Evolutionary conservation across 176 grass and related monocot species (phyloP), one percentile per base, ranked within the genome.

Genomic region (Avena insularis): DNA sequence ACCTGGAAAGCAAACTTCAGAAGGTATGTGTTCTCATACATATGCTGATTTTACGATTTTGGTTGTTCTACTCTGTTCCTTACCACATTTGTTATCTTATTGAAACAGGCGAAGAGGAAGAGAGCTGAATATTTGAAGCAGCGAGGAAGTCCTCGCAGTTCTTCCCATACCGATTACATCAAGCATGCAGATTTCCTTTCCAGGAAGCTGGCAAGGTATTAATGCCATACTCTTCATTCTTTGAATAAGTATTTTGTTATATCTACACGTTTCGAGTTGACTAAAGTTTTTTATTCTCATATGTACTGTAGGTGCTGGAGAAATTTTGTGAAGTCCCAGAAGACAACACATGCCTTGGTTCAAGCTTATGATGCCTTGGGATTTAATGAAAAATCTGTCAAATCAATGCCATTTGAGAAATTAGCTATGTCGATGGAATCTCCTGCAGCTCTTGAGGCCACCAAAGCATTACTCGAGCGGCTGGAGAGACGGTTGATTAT

Each of bases 121-220:
- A 94, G 97, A 83, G 92, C 90, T 67, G 97, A 99, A 27, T 96
- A 93, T 91, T 85, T 99, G 77, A 99, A 81, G 90, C 90, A 96
- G 78, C 90, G 94, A 85, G 92, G 89, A 87, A 96, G 92, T 75
- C 89, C 92, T 81, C 80, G 57, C 53, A 83, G 74, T 87, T 90
- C 92, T 87, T 73, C 77, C 45, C 91, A 72, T 8, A 78, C 89
- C 11, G 90, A 82, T 70, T 99, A 90, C 55, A 84, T 82, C 79
- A 94, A 91, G 68, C 85, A 94, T 57, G 89, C 89, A 83, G 91
- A 94, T 67, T 80, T 87, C 81, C 92, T 99, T 75, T 91, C 97
- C 83, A 93, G 25, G 84, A 96, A 94, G 75, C 85, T 99, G 75
- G 91, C 94, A 9, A 96, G 94, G 97, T 99, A 85, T 49, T 27